These are phyloP conservation scores for Cephaloascus fragrans DNA, from an alignment of 805 yeast genomes.

Conservation along the genomic window DNA sequence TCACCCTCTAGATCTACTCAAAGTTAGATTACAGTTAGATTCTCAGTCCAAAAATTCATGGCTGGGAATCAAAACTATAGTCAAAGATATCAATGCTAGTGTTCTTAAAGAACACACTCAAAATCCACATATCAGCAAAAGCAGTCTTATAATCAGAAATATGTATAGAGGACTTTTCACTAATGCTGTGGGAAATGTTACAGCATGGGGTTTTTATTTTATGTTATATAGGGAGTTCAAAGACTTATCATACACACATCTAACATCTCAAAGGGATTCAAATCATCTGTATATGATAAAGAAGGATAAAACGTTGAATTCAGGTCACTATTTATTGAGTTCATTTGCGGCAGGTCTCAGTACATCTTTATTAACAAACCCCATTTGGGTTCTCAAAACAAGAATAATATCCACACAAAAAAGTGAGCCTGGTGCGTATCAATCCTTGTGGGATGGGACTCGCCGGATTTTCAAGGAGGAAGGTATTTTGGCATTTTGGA, in stretches of 20 bases:
- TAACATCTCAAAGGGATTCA: neutral
- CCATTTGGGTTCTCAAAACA: conserved; percentile 93
- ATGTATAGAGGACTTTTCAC: conserved; percentile 72
- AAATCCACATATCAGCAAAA: conserved; percentile 1
- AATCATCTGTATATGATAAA: neutral
- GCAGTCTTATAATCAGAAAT: conserved; percentile 11
- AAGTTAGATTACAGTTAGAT: conserved; percentile 71
- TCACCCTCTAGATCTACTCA: conserved; percentile 85
- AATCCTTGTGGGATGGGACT: conserved; percentile 48
- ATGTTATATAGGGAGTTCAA: conserved; percentile 62
- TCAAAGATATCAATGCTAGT: conserved; percentile 4
- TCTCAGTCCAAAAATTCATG: conserved; percentile 17
- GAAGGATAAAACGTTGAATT: conserved; percentile 22
- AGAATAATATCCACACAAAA: conserved; percentile 59
- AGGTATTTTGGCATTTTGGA: conserved; percentile 58
- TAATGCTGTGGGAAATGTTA: conserved; percentile 72
- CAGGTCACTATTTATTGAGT: conserved; percentile 38
- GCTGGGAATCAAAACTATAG: conserved; percentile 14
- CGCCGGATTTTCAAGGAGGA: conserved; percentile 36
- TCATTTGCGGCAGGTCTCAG: conserved; percentile 66
- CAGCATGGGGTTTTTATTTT: conserved; percentile 88
- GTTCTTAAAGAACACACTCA: neutral
- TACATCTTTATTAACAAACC: conserved; percentile 77
- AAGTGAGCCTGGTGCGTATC: conserved; percentile 40
- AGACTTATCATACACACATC: conserved; percentile 14